Evolutionary conservation across 1,284 basidiomycete species (phyloP), one percentile per base, ranked within the genome.

Genomic region (Leucocoprinus gongylophorus): DNA sequence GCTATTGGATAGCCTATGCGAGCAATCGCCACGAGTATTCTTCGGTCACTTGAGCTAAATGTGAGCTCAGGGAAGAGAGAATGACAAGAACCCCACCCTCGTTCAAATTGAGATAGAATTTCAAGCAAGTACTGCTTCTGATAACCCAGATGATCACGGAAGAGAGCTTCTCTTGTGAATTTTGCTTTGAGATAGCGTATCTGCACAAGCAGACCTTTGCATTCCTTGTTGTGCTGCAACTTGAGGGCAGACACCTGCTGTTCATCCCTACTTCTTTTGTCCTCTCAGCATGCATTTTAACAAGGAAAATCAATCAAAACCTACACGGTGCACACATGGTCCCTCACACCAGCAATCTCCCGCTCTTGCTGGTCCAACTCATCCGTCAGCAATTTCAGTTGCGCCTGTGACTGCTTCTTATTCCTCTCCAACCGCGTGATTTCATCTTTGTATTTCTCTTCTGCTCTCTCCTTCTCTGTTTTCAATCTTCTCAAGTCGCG

Each of bases 161-260:
- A 80, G 1, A 79, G 76, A 20, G 84, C 81, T 69, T 99, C 95
- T 30, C 95, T 78, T 1, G 81, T 87, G 67, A 88, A 95, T 64
- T 92, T 92, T 44, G 88, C 86, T 66, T 98, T 95, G 57, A 98
- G 78, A 68, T 97, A 97, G 45, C 79, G 80, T 57, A 97, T 94
- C 65, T 97, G 88, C 3, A 91, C 78, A 53, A 95, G 78, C 18
- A 95, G 71, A 12, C 91, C 92, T 64, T 93, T 92, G 70, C 87
- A 88, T 67, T 95, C 91, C 55, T 81, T 80, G 54, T 85, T 88
- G 65, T 95, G 91, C 62, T 83, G 80, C 2, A 71, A 56, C 59
- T 79, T 84, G 56, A 93, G 61, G 3, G 68, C 68, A 3, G 74
- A 71, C 6, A 88, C 58, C 59, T 80, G 75, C 10, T 59, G 58